These are phyloP conservation scores for Colletotrichum acutatum DNA, from an alignment of 2,329 filamentous ascomycete genomes.

Conservation along the genomic window DNA sequence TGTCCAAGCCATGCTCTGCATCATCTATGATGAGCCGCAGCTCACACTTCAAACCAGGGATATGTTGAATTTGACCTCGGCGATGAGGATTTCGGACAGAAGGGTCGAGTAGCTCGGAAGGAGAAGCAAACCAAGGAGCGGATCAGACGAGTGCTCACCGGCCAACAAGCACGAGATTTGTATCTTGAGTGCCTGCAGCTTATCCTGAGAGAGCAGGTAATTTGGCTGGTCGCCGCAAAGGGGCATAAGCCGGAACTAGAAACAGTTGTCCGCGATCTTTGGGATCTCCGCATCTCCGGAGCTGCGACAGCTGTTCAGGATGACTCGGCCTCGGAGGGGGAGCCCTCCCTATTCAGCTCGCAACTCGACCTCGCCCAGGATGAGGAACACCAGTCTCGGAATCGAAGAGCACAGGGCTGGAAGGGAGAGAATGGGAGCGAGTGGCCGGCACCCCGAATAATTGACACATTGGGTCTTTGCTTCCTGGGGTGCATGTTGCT, in stretches of 20 bases:
- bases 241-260: slow-evolving; percentile 80
- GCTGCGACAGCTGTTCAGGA: slow-evolving; percentile 47
- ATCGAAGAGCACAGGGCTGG: slow-evolving; percentile 55
- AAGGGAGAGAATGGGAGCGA: slow-evolving; percentile 54
- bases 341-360: slow-evolving; percentile 52
- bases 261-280: slow-evolving; percentile 83
- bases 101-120: slow-evolving; percentile 65
- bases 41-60: slow-evolving; percentile 47
- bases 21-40: neutral
- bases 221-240: slow-evolving; percentile 76
- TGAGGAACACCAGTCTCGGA: slow-evolving; percentile 43
- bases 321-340: slow-evolving; percentile 40
- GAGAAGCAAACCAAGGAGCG: slow-evolving; percentile 68
- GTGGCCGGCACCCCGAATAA: slow-evolving; percentile 71
- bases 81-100: slow-evolving; percentile 75
- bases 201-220: slow-evolving; percentile 82
- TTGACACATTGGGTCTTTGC: slow-evolving; percentile 81
- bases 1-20: slow-evolving; percentile 24
- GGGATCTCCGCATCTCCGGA: slow-evolving; percentile 74
- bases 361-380: slow-evolving; percentile 43
- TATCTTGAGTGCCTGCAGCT: slow-evolving; percentile 89
- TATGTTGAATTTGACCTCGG: slow-evolving; percentile 67
- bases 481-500: slow-evolving; percentile 84
- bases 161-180: slow-evolving; percentile 77
- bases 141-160: slow-evolving; percentile 67